phyloP scores from a whole-genome alignment of 768 basidiomycete genomes.

The Royoungia palumana region DNA sequence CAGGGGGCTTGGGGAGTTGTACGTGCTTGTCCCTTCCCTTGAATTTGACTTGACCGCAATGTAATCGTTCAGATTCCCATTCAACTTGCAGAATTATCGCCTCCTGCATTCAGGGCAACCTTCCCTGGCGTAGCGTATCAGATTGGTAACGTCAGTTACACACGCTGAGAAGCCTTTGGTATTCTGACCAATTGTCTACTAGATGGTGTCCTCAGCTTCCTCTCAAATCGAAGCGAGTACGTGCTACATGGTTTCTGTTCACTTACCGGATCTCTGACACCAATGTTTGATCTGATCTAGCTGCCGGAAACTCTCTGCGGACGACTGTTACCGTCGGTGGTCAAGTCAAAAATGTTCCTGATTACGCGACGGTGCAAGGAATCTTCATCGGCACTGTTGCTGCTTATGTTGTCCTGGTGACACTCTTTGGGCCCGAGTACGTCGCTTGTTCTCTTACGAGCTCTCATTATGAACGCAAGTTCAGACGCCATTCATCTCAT shows the following conservation, averaged over 20 bases:
- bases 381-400: constrained; percentile 83
- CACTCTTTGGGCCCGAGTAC: constrained; percentile 75
- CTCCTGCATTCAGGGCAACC: constrained; percentile 84
- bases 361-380: constrained; percentile 81
- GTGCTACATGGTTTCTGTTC: background rate
- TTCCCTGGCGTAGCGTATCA: constrained; percentile 88
- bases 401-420: constrained; percentile 71
- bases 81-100: constrained; percentile 79
- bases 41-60: background rate
- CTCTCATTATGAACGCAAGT: background rate
- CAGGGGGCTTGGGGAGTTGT: constrained; percentile 91
- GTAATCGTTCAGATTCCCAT: constrained; percentile 55
- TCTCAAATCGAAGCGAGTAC: constrained; percentile 45
- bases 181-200: background rate
- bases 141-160: constrained; percentile 54
- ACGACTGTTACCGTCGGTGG: constrained; percentile 48
- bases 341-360: constrained; percentile 39
- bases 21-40: constrained; percentile 25
- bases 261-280: background rate
- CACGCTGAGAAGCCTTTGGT: background rate
- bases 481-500: constrained; percentile 66
- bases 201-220: constrained; percentile 69
- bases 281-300: constrained; percentile 27
- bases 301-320: constrained; percentile 54
- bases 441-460: constrained; percentile 31